Percentiles rank a stretch among this genome's conserved stretches.
phyloP scores from a whole-genome alignment of 192 early-diverging fungal genomes.

The Umbelopsis sp. region DNA sequence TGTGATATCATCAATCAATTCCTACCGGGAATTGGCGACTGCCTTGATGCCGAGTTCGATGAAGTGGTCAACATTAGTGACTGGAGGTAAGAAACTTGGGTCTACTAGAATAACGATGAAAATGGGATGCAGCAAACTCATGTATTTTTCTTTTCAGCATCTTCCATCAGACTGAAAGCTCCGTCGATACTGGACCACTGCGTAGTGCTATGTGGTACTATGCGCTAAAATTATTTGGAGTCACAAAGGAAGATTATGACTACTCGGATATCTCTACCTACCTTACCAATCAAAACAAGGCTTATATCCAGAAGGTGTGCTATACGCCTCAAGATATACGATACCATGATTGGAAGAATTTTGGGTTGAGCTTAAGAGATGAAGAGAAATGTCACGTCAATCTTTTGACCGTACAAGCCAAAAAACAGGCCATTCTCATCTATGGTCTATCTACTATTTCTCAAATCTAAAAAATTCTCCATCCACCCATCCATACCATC shows the following conservation, averaged over 20 bases:
- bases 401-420: slow-evolving; percentile 52
- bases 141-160: slow-evolving; percentile 27
- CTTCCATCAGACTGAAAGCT: slow-evolving; percentile 41
- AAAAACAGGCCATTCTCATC: slow-evolving; percentile 57
- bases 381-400: slow-evolving; percentile 64
- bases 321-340: slow-evolving; percentile 42
- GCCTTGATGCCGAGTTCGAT: slow-evolving; percentile 49
- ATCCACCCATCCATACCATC: background rate
- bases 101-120: too few species aligned
- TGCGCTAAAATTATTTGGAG: slow-evolving; percentile 52
- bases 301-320: slow-evolving; percentile 50
- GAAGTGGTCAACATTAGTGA: slow-evolving; percentile 57
- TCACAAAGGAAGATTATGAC: slow-evolving; percentile 56
- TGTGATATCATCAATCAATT: slow-evolving; percentile 47
- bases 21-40: slow-evolving; percentile 52
- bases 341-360: slow-evolving; percentile 51
- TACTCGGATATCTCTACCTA: slow-evolving; percentile 48
- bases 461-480: background rate
- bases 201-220: slow-evolving; percentile 60
- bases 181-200: slow-evolving; percentile 56
- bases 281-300: slow-evolving; percentile 44
- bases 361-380: slow-evolving; percentile 53
- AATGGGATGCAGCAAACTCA: background rate
- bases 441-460: slow-evolving; percentile 47
- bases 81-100: slow-evolving; percentile 38